Percentiles rank a stretch among this genome's conserved stretches.
Conservation (phyloP, 345 rosid species). For the Syzygium grande region DNA sequence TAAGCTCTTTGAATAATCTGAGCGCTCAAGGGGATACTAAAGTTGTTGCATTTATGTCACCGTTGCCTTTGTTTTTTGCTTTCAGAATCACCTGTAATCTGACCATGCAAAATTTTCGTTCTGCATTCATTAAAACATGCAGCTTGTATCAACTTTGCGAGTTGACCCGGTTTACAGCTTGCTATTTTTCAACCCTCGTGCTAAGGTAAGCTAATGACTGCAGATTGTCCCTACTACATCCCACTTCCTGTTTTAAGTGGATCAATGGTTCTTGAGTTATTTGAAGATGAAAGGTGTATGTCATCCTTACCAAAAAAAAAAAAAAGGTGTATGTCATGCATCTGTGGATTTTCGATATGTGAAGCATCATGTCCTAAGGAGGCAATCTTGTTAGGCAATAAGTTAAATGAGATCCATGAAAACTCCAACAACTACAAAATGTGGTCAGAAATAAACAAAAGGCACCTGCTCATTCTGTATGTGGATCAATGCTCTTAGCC, state of each 20-base stretch:
- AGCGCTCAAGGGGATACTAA: neutral
- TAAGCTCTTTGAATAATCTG: slow-evolving; percentile 7
- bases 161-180: slow-evolving; percentile 76
- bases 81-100: neutral
- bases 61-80: neutral
- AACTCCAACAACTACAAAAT: neutral
- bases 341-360: neutral
- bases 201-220: slow-evolving; percentile 50
- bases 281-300: neutral
- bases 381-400: neutral
- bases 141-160: slow-evolving; percentile 82
- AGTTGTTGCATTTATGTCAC: neutral
- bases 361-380: neutral
- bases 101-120: neutral
- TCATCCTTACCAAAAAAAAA: no score
- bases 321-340: neutral
- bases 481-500: neutral
- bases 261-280: neutral
- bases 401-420: neutral
- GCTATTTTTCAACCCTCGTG: slow-evolving; percentile 61
- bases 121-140: slow-evolving; percentile 27
- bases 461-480: neutral
- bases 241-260: neutral
- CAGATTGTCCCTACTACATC: neutral
- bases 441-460: neutral